phyloP scores from a whole-genome alignment of 257 asterid species.

The Solanum rostratum region DNA sequence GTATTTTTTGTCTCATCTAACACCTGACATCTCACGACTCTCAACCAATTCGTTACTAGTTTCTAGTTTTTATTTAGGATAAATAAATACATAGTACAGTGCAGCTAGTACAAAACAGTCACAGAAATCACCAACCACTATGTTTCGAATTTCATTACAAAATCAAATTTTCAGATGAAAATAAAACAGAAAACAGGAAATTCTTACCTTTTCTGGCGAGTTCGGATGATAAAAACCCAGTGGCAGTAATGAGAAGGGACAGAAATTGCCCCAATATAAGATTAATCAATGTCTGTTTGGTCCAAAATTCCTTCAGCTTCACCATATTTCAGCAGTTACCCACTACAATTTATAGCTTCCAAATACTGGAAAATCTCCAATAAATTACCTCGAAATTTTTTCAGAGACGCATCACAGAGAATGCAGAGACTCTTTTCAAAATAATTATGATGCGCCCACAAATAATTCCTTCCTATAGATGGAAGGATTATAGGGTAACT shows the following conservation, averaged over 20 bases:
- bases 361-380: neutral
- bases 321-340: conserved; percentile 11
- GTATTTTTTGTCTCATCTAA: neutral
- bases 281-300: conserved; percentile 51
- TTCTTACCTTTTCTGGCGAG: conserved; percentile 61
- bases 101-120: neutral
- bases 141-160: neutral
- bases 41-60: neutral
- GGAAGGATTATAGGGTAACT: neutral
- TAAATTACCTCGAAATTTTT: neutral
- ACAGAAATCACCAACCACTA: neutral
- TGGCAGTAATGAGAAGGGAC: conserved; percentile 78
- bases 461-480: neutral
- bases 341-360: neutral
- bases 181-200: neutral
- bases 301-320: conserved; percentile 30
- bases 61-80: neutral
- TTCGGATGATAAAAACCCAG: conserved; percentile 91
- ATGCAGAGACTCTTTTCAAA: neutral
- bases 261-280: conserved; percentile 77
- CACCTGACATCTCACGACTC: neutral
- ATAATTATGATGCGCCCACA: neutral
- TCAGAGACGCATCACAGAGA: no score
- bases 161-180: neutral
- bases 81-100: neutral